Base-by-base conservation (phyloP, 495 filamentous ascomycete species). In the Aspergillus steynii region DNA sequence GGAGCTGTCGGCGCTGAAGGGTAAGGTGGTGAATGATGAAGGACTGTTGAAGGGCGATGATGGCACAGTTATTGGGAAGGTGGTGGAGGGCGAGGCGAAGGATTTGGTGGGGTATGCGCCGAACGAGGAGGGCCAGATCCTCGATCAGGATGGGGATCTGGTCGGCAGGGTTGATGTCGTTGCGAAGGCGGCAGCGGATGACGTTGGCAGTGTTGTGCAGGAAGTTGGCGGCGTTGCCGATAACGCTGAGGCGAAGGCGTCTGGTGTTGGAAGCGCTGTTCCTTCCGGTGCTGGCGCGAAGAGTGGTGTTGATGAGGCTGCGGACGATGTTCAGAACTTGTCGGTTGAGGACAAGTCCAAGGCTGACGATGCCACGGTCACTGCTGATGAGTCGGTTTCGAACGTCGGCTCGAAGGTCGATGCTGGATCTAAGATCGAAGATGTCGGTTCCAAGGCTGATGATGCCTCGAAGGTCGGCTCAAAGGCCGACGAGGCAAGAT, bases 61-160 rank as follows among this genome's bases (percentile, higher is more conserved):
- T 57, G 85, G 86, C 50, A 81, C 82, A 45, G 62, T 81, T 8
- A 65, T 88, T 27, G 87, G 86, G 49, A 78, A 79, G 27, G 78
- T 88, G 26, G 80, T 80, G 15, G 85, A 89, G 61, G 86, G 85
- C 15, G 79, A 86, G 32, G 81, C 85, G 1, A 79, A 86, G 61
- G 85, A 87, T 61, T 79, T 88, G 42, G 80, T 80, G 15, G 86
- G 85, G 8, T 82, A 83, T 65, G 77, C 75, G 1, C 78, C 87
- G 49, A 84, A 85, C 50, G 85, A 88, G 12, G 80, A 85, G 5
- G 85, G 85, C 20, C 84, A 87, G 65, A 85, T 88, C 49, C 74
- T 89, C 15, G 86, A 89, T 58, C 82, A 87, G 34, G 85, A 87
- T 37, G 86, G 86, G 14, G 83, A 89, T 61, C 77, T 86, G 20